Evolutionary conservation across 2,329 filamentous ascomycete species (phyloP).

Genomic region (Cryphonectria parasitica): DNA sequence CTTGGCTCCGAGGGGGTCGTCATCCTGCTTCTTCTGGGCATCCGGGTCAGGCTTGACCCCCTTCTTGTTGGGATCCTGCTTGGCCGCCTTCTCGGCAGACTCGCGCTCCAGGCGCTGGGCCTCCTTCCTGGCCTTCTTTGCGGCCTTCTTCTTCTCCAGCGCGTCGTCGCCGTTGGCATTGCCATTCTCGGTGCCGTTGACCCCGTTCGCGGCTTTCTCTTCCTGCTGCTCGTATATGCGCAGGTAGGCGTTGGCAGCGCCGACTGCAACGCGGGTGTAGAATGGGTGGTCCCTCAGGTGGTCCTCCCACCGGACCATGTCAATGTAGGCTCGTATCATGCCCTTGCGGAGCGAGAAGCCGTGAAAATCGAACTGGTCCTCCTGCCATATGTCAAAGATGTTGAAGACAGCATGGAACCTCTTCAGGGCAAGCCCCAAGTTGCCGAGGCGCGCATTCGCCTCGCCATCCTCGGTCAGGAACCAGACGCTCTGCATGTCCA

Average conservation of each 20-base stretch:
- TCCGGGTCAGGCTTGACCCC: slow-evolving; percentile 59
- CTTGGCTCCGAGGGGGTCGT: slow-evolving; percentile 82
- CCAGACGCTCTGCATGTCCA: slow-evolving; percentile 99
- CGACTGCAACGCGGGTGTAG: slow-evolving; percentile 81
- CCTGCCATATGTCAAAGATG: slow-evolving; percentile 97
- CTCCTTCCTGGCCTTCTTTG: slow-evolving; percentile 89
- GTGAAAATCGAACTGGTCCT: slow-evolving; percentile 99
- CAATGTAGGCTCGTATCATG: slow-evolving; percentile 90
- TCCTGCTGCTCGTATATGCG: slow-evolving; percentile 76
- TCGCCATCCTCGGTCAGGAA: slow-evolving; percentile 94
- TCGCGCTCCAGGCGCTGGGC: slow-evolving; percentile 67
- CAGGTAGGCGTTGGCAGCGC: slow-evolving; percentile 80
- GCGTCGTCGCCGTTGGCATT: slow-evolving; percentile 55
- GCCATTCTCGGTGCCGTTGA: slow-evolving; percentile 53
- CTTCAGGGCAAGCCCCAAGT: slow-evolving; percentile 86
- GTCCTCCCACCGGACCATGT: slow-evolving; percentile 97
- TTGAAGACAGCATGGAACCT: slow-evolving; percentile 85
- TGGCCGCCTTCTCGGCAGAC: slow-evolving; percentile 76
- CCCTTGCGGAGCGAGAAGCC: slow-evolving; percentile 96
- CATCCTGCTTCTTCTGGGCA: slow-evolving; percentile 83
- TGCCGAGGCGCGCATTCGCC: slow-evolving; percentile 80
- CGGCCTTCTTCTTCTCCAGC: slow-evolving; percentile 79
- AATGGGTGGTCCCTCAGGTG: slow-evolving; percentile 89
- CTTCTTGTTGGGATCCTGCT: slow-evolving; percentile 82
- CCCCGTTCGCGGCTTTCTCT: slow-evolving; percentile 62